Evolutionary conservation across 768 basidiomycete genomes (phyloP), one percentile per base, ranked within the genome.

Genomic region (Amanita thiersii): DNA sequence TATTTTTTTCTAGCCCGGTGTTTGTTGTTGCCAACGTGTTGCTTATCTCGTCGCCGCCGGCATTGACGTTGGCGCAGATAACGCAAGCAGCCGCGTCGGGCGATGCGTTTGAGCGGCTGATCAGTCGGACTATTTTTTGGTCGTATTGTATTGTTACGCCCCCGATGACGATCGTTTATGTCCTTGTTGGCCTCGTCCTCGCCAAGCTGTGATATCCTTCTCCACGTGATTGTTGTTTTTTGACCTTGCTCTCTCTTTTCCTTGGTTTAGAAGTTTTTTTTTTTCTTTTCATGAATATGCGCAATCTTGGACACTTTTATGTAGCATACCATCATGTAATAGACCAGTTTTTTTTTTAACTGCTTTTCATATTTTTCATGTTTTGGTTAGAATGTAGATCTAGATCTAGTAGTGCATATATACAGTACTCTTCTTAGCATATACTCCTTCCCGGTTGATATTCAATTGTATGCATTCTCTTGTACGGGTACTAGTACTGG

Each of bases 51-150:
- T 81, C 88, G 11, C 90, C 90, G 1, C 86, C 90, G 0, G 91
- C 90, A 7, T 40, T 62, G 24, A 66, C 61, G 0, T 61, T 70
- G 14, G 72, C 68, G 3, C 68, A 86, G 69, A 88, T 92, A 52
- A 89, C 90, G 1, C 85, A 89, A 57, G 42, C n/a, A n/a, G 82
- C 86, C 0, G 85, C 82, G 1, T 82, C 53, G 0, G 86, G 88
- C 2, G 88, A 88, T 52, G 81, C 87, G 0, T 97, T 98, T 55
- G 94, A 97, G 63, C 70, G 90, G 1, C 71, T 97, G 25, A 85
- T 96, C 57, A 83, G 80, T 46, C 75, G 87, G 40, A 97, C 93
- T 0, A 88, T 97, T 45, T 91, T 91, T 57, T 92, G 90, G 89
- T 73, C 83, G 2, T 97, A 94, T 55, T 91, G 87, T 50, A 63